These are phyloP conservation scores for Aureobasidium sp. DNA, from an alignment of 2,329 filamentous ascomycete genomes.

Conservation along the genomic window DNA sequence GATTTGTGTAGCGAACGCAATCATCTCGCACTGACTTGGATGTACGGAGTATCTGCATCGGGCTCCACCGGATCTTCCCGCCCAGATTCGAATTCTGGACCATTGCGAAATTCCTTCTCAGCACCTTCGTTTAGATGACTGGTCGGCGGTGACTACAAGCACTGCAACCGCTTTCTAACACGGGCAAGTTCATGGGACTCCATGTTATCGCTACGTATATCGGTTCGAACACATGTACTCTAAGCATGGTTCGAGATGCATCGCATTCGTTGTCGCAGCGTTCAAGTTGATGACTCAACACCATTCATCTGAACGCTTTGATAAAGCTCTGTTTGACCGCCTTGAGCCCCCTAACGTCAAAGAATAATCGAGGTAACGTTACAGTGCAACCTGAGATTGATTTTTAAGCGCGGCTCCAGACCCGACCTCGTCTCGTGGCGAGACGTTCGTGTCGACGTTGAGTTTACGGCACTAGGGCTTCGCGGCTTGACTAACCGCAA, in stretches of 20 bases:
- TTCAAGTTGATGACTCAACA: not conserved
- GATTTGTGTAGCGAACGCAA: not conserved
- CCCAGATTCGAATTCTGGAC: not conserved
- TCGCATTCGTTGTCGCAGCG: not conserved
- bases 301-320: not conserved
- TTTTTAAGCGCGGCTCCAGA: not conserved
- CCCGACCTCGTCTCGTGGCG: not conserved
- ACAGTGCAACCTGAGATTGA: not conserved
- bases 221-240: not conserved
- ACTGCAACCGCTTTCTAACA: not conserved
- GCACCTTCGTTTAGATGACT: not conserved
- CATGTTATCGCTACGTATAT: not conserved
- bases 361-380: not conserved
- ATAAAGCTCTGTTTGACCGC: not conserved
- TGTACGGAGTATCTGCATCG: not conserved
- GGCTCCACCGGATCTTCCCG: not conserved
- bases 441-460: not conserved
- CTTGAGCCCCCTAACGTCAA: not conserved
- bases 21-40: not conserved
- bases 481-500: not conserved
- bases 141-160: not conserved
- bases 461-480: not conserved
- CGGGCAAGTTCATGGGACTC: not conserved
- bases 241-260: not conserved
- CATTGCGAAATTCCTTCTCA: not conserved